Evolutionary conservation across 2,329 filamentous ascomycete genomes (phyloP).

Genomic region (Colletotrichum somersetense): DNA sequence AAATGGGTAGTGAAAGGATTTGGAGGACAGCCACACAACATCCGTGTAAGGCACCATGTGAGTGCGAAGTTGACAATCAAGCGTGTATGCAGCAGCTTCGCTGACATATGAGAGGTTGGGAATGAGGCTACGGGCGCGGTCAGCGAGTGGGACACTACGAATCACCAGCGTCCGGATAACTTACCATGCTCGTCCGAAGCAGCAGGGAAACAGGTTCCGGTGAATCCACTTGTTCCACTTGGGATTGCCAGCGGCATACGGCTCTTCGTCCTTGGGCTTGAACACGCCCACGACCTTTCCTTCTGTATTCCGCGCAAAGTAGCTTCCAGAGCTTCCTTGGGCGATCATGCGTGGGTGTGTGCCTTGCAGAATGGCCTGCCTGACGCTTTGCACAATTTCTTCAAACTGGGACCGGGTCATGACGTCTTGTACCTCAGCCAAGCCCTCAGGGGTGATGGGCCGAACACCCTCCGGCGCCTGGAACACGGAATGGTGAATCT

Average conservation of each 20-base stretch:
- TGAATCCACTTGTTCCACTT: conserved; percentile 99
- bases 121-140: conserved; percentile 72
- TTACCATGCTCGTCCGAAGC: conserved; percentile 90
- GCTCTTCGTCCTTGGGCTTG: conserved; percentile 99
- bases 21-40: conserved; percentile 92
- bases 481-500: conserved; percentile 98
- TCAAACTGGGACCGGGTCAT: conserved; percentile 89
- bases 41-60: conserved; percentile 97
- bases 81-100: conserved; percentile 95
- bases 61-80: conserved; percentile 90
- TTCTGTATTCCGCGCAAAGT: conserved; percentile 92
- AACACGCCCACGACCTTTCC: conserved; percentile 98
- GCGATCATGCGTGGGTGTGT: conserved; percentile 96
- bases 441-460: conserved; percentile 80
- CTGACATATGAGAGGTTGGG: conserved; percentile 98
- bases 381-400: conserved; percentile 88
- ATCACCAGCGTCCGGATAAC: conserved; percentile 43
- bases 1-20: conserved; percentile 98
- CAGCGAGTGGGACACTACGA: neutral
- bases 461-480: conserved; percentile 90
- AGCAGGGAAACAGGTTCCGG: conserved; percentile 95
- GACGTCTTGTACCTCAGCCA: conserved; percentile 74
- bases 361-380: conserved; percentile 87
- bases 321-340: conserved; percentile 96
- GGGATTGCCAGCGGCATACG: conserved; percentile 94